Percentiles rank a stretch among this genome's conserved stretches.
phyloP scores from a whole-genome alignment of 106 monocot species.

The Cymbidium sinense region DNA sequence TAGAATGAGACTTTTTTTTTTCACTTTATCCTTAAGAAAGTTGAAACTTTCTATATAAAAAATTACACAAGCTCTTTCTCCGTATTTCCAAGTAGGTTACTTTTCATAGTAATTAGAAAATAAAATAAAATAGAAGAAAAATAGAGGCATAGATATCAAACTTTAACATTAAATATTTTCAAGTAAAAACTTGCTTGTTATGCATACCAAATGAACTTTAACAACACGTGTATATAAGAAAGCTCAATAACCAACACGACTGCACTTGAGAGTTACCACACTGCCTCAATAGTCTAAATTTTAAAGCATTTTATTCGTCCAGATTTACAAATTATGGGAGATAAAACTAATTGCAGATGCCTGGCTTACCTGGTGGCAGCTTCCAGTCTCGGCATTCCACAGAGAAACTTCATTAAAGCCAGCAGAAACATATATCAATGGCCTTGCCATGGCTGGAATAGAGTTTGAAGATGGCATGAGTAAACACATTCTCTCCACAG shows the following conservation, averaged over 20 bases:
- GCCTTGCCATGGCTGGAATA: conserved; percentile 34
- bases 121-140: neutral
- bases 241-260: neutral
- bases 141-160: neutral
- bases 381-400: conserved; percentile 98
- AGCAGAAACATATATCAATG: conserved; percentile 89
- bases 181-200: neutral
- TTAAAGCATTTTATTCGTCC: neutral
- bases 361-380: conserved; percentile 79
- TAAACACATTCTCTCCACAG: conserved; percentile 76
- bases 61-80: neutral
- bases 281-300: neutral
- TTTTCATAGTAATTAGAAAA: neutral
- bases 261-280: neutral
- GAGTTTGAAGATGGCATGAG: conserved; percentile 62
- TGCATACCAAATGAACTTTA: neutral
- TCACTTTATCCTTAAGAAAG: neutral
- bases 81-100: neutral
- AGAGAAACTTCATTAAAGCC: conserved; percentile 94
- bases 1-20: conserved; percentile 1
- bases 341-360: neutral
- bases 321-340: neutral
- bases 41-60: neutral
- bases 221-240: neutral
- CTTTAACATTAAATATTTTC: neutral